Percentiles rank a stretch among this genome's conserved stretches.
Conservation (phyloP, 768 basidiomycete genomes). For the Rhodotorula paludigena region DNA sequence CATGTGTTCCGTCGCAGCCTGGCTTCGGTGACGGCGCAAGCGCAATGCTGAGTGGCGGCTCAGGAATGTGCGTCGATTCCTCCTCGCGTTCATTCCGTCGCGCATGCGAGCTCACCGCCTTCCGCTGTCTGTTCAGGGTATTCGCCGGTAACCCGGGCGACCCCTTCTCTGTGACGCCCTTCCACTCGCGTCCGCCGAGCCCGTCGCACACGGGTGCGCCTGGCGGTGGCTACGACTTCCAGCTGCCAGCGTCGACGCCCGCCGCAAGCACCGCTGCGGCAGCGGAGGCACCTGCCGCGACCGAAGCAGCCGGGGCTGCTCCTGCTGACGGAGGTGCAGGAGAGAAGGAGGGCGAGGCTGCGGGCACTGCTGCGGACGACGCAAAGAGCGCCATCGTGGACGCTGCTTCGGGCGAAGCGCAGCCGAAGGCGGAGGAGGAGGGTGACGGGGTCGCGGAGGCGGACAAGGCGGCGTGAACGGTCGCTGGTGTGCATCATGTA, state of each 20-base stretch:
- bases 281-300: not conserved
- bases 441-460: no score
- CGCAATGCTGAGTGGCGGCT: conserved; percentile 26
- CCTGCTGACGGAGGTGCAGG: not conserved
- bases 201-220: not conserved
- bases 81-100: not conserved
- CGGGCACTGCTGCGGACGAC: not conserved
- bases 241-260: not conserved
- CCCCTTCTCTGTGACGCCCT: conserved; percentile 31
- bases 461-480: no score
- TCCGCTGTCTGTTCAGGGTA: not conserved
- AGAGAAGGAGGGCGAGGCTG: not conserved
- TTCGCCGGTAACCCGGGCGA: conserved; percentile 19
- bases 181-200: conserved; percentile 27
- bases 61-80: conserved; percentile 15
- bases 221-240: not conserved
- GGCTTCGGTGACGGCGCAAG: conserved; percentile 20
- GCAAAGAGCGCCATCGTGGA: not conserved
- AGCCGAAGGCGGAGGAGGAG: not conserved
- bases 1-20: not conserved
- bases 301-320: no score
- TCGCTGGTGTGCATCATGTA: no score
- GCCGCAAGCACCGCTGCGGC: not conserved
- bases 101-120: not conserved
- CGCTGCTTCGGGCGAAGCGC: not conserved